Evolutionary conservation across 2,329 filamentous ascomycete species (phyloP).

Genomic region (Sporothrix schenckii): DNA sequence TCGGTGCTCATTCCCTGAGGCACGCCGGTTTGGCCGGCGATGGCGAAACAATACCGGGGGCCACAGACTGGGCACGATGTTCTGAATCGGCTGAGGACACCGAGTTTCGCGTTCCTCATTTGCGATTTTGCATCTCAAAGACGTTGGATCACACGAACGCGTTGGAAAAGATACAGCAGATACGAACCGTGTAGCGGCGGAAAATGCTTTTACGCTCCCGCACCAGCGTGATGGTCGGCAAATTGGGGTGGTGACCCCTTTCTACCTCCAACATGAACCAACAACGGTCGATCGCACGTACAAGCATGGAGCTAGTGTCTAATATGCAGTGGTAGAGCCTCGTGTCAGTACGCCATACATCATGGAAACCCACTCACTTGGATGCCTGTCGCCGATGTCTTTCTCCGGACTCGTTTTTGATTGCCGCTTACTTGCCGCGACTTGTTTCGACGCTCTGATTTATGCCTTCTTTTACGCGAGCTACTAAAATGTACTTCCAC

Average conservation of each 20-base stretch:
- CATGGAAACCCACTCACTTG: neutral
- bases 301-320: neutral
- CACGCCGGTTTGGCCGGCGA: neutral
- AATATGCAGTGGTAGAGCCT: neutral
- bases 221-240: neutral
- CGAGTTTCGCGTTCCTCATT: neutral
- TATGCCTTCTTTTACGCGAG: too few species aligned
- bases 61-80: neutral
- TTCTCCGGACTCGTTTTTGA: too few species aligned
- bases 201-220: constrained; percentile 24
- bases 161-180: constrained; percentile 7
- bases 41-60: neutral
- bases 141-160: too few species aligned
- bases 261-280: neutral
- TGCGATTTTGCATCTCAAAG: neutral
- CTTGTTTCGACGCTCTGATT: too few species aligned
- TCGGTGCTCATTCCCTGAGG: neutral
- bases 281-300: neutral
- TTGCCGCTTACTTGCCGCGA: too few species aligned
- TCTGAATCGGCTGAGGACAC: constrained; percentile 4
- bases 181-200: constrained; percentile 15
- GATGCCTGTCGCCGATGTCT: too few species aligned
- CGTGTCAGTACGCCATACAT: neutral
- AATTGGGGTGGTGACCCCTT: constrained; percentile 5
- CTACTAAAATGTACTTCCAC: too few species aligned